Evolutionary conservation across 1,139 yeast species (phyloP).

Genomic region (Geotrichum australiense): DNA sequence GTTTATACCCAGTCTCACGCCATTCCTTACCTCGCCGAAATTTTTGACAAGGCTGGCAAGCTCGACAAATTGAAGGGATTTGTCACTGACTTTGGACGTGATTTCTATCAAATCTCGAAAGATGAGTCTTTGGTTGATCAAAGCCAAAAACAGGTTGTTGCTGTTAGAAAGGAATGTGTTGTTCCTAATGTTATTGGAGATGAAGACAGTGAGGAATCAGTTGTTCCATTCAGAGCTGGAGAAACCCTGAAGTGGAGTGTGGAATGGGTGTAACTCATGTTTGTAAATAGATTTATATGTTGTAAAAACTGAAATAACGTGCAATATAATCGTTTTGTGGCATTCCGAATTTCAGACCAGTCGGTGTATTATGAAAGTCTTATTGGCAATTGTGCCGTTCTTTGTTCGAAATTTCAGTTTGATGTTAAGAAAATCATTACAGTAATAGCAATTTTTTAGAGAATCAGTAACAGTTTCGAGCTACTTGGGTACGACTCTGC

Average conservation of each 20-base stretch:
- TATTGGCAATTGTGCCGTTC: no score
- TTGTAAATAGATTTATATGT: background rate
- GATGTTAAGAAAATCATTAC: no score
- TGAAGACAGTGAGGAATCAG: constrained; percentile 42
- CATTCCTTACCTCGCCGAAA: constrained; percentile 76
- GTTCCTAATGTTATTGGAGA: constrained; percentile 50
- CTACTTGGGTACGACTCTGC: no score
- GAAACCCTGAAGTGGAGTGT: constrained; percentile 65
- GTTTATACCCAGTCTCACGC: constrained; percentile 87
- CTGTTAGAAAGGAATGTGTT: constrained; percentile 43
- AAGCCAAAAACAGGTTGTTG: constrained; percentile 25
- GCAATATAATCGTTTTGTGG: no score
- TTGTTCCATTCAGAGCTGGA: constrained; percentile 91
- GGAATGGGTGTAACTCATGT: constrained; percentile 47
- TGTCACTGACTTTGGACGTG: constrained; percentile 66
- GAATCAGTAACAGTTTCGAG: no score
- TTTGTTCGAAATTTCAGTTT: no score
- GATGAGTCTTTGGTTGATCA: constrained; percentile 31
- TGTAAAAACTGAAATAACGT: no score
- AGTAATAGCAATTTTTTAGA: no score
- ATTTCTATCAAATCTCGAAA: constrained; percentile 52
- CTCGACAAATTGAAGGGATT: constrained; percentile 63
- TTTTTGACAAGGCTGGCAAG: constrained; percentile 61
- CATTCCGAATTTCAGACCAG: no score
- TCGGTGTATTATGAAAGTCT: no score